Base-by-base conservation (phyloP, 352 stramenopile genomes). In the Aphanomyces cochlioides region DNA sequence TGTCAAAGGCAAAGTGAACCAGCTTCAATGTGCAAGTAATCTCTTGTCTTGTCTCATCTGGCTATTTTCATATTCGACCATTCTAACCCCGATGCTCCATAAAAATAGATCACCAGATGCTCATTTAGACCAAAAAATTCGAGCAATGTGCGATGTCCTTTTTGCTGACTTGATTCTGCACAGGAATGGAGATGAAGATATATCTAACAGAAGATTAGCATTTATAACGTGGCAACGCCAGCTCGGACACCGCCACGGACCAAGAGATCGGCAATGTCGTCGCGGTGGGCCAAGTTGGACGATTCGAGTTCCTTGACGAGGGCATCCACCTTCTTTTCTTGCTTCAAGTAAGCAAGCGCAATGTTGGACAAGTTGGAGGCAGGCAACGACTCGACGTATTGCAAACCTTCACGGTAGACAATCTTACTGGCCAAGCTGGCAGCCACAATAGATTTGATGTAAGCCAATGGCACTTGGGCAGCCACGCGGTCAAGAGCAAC, bases 391-490 rank as follows among this genome's bases (percentile, higher is more conserved):
- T 98, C 89, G 10, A 98, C 95, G 79, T 98, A 99, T 74, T 98
- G 92, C 41, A 96, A 73, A 40, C 97, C 97, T 75, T 99, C 97
- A 58, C 96, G 96, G 82, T 99, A 99, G 34, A 99, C 97, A 69
- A 99, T 91, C 79, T 98, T 98, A 61, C 90, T 98, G 54, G 97
- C 97, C 39, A 99, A 77, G 65, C 88, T 97, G 34, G 93, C 98
- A 6, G 93, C 93, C 59, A 99, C 93, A 43, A 98, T 97, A 78
- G 97, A 98, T 72, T 93, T 97, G 74, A 98, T 89, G 86, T 99
- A 99, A 57, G 96, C 91, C 28, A 90, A 79, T 17, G 97, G 96
- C 40, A 99, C 93, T 59, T 95, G 85, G 37, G 95, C 75, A 57
- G 91, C 81, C 61, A 99, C 92, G 63, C 92, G 81, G 74, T 98